These are phyloP conservation scores for Hordeum vulgare DNA, from an alignment of 176 grass and related monocot genomes.

Conservation along the genomic window MorexV3_pseudomolecules_assembly NC_058524.1:613950436-613950935, in stretches of 20 bases:
- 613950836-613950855: neutral
- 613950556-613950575: no score
- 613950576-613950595: no score
- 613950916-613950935: neutral
- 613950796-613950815: neutral
- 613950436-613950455: neutral
- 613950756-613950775: neutral
- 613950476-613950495: no score
- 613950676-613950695: neutral
- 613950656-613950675: neutral
- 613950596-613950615: no score
- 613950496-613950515: no score
- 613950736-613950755: neutral
- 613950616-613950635: no score
- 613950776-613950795: neutral
- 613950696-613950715: neutral
- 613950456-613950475: neutral
- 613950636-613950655: no score
- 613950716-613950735: neutral
- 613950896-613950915: neutral
- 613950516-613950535: no score
- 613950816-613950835: neutral
- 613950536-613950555: no score
- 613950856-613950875: neutral
- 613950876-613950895: neutral